Evolutionary conservation across 306 rosid genomes (phyloP).

Genomic region (Begonia peltatifolia): DNA sequence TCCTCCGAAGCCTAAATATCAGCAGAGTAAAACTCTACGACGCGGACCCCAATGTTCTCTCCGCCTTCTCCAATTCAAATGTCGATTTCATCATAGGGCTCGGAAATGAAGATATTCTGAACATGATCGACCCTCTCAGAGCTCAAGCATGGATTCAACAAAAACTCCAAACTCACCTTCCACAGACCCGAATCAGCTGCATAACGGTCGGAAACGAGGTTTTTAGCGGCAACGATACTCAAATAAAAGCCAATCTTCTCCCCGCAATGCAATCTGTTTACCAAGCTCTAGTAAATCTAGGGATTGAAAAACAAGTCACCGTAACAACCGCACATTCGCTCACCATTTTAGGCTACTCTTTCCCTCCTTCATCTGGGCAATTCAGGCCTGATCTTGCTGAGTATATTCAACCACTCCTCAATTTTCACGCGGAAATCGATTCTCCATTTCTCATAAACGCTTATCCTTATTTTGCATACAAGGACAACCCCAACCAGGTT

Average conservation of each 20-base stretch:
- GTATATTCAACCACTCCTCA: conserved; percentile 47
- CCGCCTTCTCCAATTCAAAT: conserved; percentile 58
- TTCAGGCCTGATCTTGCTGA: conserved; percentile 44
- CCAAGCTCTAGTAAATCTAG: conserved; percentile 40
- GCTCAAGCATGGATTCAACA: conserved; percentile 65
- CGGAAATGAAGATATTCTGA: conserved; percentile 43
- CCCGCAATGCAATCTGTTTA: conserved; percentile 78
- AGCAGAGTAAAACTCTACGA: conserved; percentile 79
- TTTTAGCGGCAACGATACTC: conserved; percentile 51
- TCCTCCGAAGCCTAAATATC: conserved; percentile 42
- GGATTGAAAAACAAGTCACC: conserved; percentile 41
- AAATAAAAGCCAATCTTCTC: conserved; percentile 34
- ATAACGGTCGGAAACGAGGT: conserved; percentile 32
- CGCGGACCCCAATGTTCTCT: conserved; percentile 59
- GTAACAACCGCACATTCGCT: conserved; percentile 76
- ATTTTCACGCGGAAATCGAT: conserved; percentile 42
- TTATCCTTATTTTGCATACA: conserved; percentile 78
- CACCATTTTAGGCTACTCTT: conserved; percentile 60
- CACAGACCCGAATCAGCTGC: conserved; percentile 54
- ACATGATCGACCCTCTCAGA: conserved; percentile 57
- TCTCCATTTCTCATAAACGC: conserved; percentile 96
- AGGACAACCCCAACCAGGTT: conserved; percentile 36
- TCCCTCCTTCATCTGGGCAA: conserved; percentile 86
- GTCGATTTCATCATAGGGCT: conserved; percentile 63
- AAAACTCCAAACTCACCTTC: conserved; percentile 55